Percentiles rank a stretch among this genome's conserved stretches.
Evolutionary conservation across 192 early-diverging fungal genomes (phyloP).

Genomic region (Phlyctochytrium bullatum): DNA sequence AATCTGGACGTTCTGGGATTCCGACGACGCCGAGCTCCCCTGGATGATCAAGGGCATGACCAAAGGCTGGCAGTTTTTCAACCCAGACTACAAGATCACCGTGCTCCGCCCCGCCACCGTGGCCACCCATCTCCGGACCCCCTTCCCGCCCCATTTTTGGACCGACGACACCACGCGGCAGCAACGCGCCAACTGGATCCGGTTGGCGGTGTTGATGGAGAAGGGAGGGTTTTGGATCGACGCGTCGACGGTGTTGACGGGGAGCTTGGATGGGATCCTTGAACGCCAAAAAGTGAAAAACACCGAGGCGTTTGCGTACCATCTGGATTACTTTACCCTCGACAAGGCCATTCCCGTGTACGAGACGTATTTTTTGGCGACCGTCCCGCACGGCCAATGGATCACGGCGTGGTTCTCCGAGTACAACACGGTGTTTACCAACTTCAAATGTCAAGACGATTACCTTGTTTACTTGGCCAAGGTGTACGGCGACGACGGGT

Average conservation of each 20-base stretch:
- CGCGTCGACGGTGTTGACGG: background rate
- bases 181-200: slow-evolving; percentile 4
- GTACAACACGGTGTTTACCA: background rate
- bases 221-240: slow-evolving; percentile 6
- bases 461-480: background rate
- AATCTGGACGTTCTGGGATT: background rate
- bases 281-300: background rate
- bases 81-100: background rate
- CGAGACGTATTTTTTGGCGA: background rate
- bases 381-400: background rate
- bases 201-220: background rate
- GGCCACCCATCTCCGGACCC: background rate
- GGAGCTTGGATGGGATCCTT: background rate
- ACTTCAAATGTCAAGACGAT: background rate
- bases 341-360: background rate
- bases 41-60: background rate
- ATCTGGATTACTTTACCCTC: background rate
- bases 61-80: background rate
- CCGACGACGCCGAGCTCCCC: background rate
- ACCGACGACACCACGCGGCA: background rate
- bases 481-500: background rate
- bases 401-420: background rate
- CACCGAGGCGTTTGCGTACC: background rate
- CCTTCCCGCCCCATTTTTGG: background rate
- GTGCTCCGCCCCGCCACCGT: background rate